Evolutionary conservation across 164 flowering plant genomes (phyloP).

Genomic region (Cinnamomum chago): DNA sequence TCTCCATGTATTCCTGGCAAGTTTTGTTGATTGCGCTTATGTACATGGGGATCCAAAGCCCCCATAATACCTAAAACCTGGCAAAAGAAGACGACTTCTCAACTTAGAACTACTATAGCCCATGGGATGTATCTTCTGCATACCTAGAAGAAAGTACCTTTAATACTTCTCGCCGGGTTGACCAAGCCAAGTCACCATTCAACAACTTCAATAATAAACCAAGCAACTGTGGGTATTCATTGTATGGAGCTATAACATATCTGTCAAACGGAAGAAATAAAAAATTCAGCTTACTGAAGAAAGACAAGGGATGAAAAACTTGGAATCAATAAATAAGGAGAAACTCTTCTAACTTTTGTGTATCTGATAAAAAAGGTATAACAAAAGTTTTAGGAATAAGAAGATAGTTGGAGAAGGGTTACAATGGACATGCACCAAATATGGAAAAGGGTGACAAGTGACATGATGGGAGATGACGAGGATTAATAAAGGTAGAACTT

Average conservation of each 20-base stretch:
- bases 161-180: constrained; percentile 90
- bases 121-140: constrained; percentile 1
- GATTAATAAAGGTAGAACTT: no score
- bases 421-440: no score
- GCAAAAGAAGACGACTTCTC: constrained; percentile 9
- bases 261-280: constrained; percentile 31
- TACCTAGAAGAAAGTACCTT: constrained; percentile 48
- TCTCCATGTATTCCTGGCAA: constrained; percentile 86
- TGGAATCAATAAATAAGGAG: not conserved
- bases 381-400: not conserved
- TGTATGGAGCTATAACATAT: constrained; percentile 94
- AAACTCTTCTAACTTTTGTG: not conserved
- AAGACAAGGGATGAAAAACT: not conserved
- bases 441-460: no score
- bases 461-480: no score
- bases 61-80: constrained; percentile 99
- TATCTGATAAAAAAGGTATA: not conserved
- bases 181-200: constrained; percentile 95
- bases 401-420: no score
- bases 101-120: not conserved
- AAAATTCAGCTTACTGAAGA: no score
- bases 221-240: constrained; percentile 79
- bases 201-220: constrained; percentile 84
- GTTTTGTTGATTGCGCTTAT: constrained; percentile 80
- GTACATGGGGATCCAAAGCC: constrained; percentile 93